Evolutionary conservation across 1,139 yeast genomes (phyloP).

Genomic region (Zygoascus meyerae): DNA sequence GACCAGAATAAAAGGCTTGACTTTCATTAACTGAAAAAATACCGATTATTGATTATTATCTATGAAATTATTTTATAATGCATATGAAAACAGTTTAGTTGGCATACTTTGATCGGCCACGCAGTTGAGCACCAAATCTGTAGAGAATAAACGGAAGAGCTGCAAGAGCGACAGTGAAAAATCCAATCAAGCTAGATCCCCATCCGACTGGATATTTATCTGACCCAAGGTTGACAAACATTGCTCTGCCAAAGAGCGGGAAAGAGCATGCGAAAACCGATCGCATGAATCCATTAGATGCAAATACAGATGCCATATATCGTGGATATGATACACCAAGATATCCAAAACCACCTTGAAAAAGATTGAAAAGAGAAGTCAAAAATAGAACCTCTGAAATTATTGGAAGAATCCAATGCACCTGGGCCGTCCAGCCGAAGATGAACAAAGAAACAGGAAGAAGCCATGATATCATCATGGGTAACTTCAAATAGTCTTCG

Average conservation of each 20-base stretch:
- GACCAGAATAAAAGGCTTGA: too few species aligned
- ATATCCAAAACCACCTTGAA: constrained; percentile 68
- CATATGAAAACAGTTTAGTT: constrained; percentile 14
- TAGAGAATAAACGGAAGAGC: constrained; percentile 53
- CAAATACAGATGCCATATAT: constrained; percentile 52
- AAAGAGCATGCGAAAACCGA: constrained; percentile 49
- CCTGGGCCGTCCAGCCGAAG: constrained; percentile 53
- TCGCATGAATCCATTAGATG: constrained; percentile 47
- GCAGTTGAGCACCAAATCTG: constrained; percentile 48
- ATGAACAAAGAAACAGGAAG: constrained; percentile 45
- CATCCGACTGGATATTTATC: constrained; percentile 49
- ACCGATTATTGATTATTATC: too few species aligned
- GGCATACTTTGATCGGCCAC: constrained; percentile 34
- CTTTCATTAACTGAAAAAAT: too few species aligned
- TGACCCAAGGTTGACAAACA: constrained; percentile 43
- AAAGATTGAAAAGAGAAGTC: constrained; percentile 63
- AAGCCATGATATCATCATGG: constrained; percentile 45
- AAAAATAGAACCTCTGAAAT: constrained; percentile 74
- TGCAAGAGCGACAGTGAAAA: constrained; percentile 41
- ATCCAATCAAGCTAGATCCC: constrained; percentile 49
- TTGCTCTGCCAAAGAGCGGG: constrained; percentile 49
- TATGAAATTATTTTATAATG: too few species aligned
- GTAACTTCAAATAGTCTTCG: constrained; percentile 15
- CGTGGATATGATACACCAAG: constrained; percentile 73
- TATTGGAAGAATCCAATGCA: constrained; percentile 81